phyloP scores from a whole-genome alignment of 1,284 basidiomycete species.

The Cystobasidium pallidum region DNA sequence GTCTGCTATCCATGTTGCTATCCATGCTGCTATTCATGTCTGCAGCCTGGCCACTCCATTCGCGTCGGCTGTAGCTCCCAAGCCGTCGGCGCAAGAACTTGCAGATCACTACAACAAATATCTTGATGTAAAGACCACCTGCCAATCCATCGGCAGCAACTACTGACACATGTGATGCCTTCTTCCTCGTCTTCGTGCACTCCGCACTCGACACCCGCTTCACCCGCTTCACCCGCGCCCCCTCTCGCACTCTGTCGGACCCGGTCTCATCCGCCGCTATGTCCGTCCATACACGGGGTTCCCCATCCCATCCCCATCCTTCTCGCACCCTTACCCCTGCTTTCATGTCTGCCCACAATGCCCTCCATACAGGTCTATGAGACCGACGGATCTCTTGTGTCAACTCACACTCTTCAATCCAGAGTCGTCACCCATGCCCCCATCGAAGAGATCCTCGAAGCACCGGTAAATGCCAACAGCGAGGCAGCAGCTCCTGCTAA shows the following conservation, averaged over 20 bases:
- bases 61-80: conserved; percentile 3
- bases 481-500: neutral
- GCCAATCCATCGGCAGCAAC: too few relatives aligned
- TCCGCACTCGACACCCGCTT: too few relatives aligned
- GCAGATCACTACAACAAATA: conserved; percentile 36
- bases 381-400: conserved; percentile 11
- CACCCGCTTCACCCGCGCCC: too few relatives aligned
- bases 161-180: neutral
- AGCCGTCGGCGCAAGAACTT: conserved; percentile 4
- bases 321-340: too few relatives aligned
- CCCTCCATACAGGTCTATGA: conserved; percentile 25
- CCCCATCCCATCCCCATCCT: too few relatives aligned
- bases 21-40: neutral
- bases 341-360: neutral
- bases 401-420: neutral
- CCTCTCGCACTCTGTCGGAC: too few relatives aligned
- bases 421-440: conserved; percentile 14
- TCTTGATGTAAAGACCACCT: conserved; percentile 35
- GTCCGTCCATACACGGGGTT: too few relatives aligned
- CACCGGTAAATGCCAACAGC: neutral
- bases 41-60: conserved; percentile 16
- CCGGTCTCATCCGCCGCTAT: too few relatives aligned
- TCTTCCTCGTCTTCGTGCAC: neutral
- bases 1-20: neutral
- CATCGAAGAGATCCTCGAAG: conserved; percentile 25